Base-by-base conservation (phyloP, 495 filamentous ascomycete species). In the Polyplosphaeria fusca region DNA sequence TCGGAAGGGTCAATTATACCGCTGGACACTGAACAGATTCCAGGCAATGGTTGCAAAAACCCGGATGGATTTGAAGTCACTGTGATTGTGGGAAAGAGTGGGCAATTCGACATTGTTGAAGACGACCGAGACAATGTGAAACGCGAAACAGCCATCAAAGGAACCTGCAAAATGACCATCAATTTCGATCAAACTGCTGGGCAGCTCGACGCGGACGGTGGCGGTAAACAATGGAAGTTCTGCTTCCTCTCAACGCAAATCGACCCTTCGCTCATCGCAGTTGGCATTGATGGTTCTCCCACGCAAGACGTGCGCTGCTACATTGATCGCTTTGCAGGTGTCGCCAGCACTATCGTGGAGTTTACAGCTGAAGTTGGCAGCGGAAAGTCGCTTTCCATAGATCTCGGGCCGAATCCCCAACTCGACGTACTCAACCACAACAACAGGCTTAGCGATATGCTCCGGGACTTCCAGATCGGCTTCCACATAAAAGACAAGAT, bases 1-100 rank as follows among this genome's bases (percentile, higher is more conserved):
- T 61, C 37, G 4, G 75, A 82, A 55, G 80, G 80, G 4, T 69
- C 78, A 18, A 80, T 82, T 16, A 61, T 83, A 24, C 74, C 78
- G 0, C 44, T 80, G 5, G 79, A 79, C 46, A 40, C 35, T 13
- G 58, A 62, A 5, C 25, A 60, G 2, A 49, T 46, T 12, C 69
- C 72, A 0, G 14, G 12, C 3, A 79, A 81, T 57, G 76, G 75
- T 16, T 68, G 70, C n/a, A 19, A 48, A 0, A 67, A 71, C 7
- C 76, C 78, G 0, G 38, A 60, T 0, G 53, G 47, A 0, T 59
- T 80, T 24, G 72, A 77, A 32, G 54, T 81, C 22, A 43, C 76
- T 5, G 65, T 82, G 1, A 73, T 79, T 14, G 76, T 81, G 4
- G 79, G 79, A 4, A 57, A 61, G 5, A 76, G 80, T 64, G 76